Base-by-base conservation (phyloP, 116 monocot genomes). In the Cymodocea nodosa region DNA sequence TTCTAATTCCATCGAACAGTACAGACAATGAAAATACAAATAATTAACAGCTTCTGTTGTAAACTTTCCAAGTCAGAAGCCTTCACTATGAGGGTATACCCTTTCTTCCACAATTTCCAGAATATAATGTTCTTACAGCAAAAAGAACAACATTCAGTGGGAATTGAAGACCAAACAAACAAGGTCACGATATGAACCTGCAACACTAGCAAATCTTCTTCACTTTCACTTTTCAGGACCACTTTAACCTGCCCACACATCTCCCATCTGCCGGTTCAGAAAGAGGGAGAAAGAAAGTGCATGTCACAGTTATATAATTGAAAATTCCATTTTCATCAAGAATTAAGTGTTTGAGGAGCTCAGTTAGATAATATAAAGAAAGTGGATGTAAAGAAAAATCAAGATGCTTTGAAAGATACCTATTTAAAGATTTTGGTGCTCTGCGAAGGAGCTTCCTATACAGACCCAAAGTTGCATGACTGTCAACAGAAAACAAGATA, bases 381-480 rank as follows among this genome's bases (percentile, higher is more conserved):
- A 12, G 18, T n/a, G 16, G 5, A 24, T 49, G 3, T 15, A 66
- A 67, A 10, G 11, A 68, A 68, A 53, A 65, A 6, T 25, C 16
- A 50, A 5, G 30, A 30, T 30, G 10, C 30, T 59, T 30, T 15
- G 54, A 52, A 4, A 66, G n/a, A 52, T 71, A 95, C 97, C 91
- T 97, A 69, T 56, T 87, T 64, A 97, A 82, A 53, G 91, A 70
- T 72, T 86, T 97, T 17, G 97, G 91, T 22, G 97, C 97, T 63
- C 85, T 83, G 20, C 75, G 68, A 25, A 74, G 68, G 37, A 91
- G 91, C 64, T 91, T 97, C 66, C 88, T 97, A 72, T 87, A 97
- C 59, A 97, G 72, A 63, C 97, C 97, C 71, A 97, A 62, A 55
- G 97, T 91, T 73, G 97, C 91, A 84, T 97, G 97, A 68, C 95